phyloP scores from a whole-genome alignment of 805 yeast genomes.

The Saturnispora sanitii region DNA sequence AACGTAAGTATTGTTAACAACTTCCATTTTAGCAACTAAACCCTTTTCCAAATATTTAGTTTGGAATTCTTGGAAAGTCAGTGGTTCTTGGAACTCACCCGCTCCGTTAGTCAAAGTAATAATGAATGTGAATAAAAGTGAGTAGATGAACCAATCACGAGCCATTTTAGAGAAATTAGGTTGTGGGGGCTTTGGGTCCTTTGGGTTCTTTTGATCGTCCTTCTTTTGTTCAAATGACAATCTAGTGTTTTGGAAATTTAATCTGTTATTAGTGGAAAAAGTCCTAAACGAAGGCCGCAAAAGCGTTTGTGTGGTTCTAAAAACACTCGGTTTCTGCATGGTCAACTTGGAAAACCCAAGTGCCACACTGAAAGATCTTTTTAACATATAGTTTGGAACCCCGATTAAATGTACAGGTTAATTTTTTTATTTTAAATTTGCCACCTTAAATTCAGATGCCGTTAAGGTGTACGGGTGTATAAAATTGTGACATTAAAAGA shows the following conservation, averaged over 20 bases:
- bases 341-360: too few relatives aligned
- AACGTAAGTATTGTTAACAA: constrained; percentile 70
- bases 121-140: constrained; percentile 19
- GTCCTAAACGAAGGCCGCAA: too few relatives aligned
- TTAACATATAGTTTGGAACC: too few relatives aligned
- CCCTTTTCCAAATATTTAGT: constrained; percentile 66
- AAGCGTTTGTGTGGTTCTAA: too few relatives aligned
- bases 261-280: constrained; percentile 11
- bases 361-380: too few relatives aligned
- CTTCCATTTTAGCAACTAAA: constrained; percentile 60
- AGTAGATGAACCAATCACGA: constrained; percentile 21
- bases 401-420: too few relatives aligned
- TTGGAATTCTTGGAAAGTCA: constrained; percentile 90
- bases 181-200: constrained; percentile 11
- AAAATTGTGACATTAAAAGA: too few relatives aligned
- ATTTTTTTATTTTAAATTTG: too few relatives aligned
- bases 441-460: too few relatives aligned
- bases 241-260: constrained; percentile 12
- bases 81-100: constrained; percentile 26
- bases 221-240: neutral
- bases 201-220: neutral
- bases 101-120: constrained; percentile 11
- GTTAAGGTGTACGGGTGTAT: too few relatives aligned
- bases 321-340: too few relatives aligned
- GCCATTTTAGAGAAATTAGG: constrained; percentile 8